Evolutionary conservation across 2,329 filamentous ascomycete genomes (phyloP), one percentile per base, ranked within the genome.

Genomic region (Ascochyta rabiei): DNA sequence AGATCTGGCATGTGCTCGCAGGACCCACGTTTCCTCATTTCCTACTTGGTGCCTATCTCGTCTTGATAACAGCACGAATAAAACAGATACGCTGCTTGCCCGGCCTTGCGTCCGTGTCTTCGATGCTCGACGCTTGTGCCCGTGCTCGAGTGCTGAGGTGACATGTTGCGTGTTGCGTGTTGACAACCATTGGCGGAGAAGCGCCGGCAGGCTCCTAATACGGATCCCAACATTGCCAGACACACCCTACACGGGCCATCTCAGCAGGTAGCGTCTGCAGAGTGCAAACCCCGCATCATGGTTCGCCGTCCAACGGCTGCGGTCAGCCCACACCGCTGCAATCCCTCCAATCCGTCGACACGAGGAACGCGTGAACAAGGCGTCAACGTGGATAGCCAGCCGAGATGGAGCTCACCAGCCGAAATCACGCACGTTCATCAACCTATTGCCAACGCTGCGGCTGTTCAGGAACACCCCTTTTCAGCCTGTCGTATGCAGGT

Each of bases 201-300:
- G 19, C 34, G 19, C 41, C 33, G 39, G n/a, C 48, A 40, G 35
- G 45, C 44, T 45, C 45, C 45, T 40, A 45, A 41, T 49, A 54
- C 52, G 52, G 46, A 33, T 18, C 38, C 40, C 28, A 54, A 49
- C 49, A 54, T 41, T 44, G 40, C 34, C 40, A 49, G 41, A 45
- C 35, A 54, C 45, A 45, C 45, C n/a, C n/a, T 47, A 28, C 23
- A 48, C 26, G 23, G 30, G 30, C 21, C 35, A 54, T 26, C 18
- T 28, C 23, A 46, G 40, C 52, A 49, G 12, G 15, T n/a, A 18
- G n/a, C 21, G 16, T 43, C 5, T 24, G 15, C 40, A 19, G 21
- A n/a, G 21, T 41, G 39, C 31, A 4, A 15, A 26, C 40, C 16
- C 40, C 34, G 33, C 40, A 31, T 13, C 33, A 33, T 35, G 39